phyloP scores from a whole-genome alignment of 75 land plant genomes.

The Cunninghamia lanceolata region DNA sequence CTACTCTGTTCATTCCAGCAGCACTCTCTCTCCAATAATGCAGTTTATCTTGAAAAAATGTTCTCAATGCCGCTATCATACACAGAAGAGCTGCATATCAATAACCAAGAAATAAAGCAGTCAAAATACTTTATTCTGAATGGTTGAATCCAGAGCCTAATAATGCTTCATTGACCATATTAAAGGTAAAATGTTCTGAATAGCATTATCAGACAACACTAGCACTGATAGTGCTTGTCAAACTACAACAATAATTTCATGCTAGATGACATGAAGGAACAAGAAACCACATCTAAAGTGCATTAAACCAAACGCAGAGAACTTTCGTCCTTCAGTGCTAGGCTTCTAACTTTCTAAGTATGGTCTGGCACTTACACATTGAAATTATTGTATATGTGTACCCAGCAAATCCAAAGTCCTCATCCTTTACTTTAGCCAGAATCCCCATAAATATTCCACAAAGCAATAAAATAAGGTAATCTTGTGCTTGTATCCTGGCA shows the following conservation, averaged over 20 bases:
- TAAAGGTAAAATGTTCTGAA: background rate
- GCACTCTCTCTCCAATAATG: conserved; percentile 91
- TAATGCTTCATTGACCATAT: background rate
- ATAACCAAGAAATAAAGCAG: background rate
- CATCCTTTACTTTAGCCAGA: conserved; percentile 77
- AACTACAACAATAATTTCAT: background rate
- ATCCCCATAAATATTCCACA: conserved; percentile 91
- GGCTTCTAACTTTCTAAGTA: background rate
- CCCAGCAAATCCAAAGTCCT: conserved; percentile 76
- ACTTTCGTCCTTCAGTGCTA: background rate
- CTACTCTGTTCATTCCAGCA: conserved; percentile 86
- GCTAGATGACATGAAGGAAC: background rate
- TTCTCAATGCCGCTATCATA: conserved; percentile 87
- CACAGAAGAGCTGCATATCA: conserved; percentile 72
- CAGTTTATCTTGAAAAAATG: conserved; percentile 86
- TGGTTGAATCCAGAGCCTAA: background rate
- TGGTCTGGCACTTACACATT: conserved; percentile 60
- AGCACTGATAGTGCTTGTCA: background rate
- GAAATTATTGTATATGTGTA: conserved; percentile 93
- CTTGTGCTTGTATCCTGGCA: conserved; percentile 71
- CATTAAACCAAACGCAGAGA: background rate
- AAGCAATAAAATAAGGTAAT: conserved; percentile 81
- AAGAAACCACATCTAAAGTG: background rate
- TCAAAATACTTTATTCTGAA: background rate
- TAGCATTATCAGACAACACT: background rate